Evolutionary conservation across 1,284 basidiomycete genomes (phyloP), one percentile per base, ranked within the genome.

Genomic region (Apiotrichum gracile): DNA sequence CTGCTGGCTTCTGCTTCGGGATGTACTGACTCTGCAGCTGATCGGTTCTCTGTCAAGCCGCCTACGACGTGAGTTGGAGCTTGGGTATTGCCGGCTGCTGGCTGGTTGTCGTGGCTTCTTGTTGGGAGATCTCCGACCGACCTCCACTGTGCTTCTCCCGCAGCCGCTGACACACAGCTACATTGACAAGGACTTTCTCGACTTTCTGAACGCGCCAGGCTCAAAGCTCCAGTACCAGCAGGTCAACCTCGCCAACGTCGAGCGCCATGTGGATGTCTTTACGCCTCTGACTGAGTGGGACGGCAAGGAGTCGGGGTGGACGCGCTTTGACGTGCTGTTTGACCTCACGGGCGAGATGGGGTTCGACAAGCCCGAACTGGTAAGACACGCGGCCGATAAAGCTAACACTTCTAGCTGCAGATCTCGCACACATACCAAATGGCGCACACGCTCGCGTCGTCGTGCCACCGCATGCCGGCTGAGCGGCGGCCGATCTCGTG

Each of bases 11-110:
- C n/a, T n/a, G n/a, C n/a, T n/a, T n/a, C n/a, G n/a, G n/a, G 16
- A 35, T 12, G 38, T 9, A 25, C 13, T 13, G 14, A 25, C 34
- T 25, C 47, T 27, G 85, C 59, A 61, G 87, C 89, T 41, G 90
- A 93, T 76, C 88, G 89, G 69, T 91, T 84, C 73, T 88, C 87
- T 22, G 86, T 92, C 35, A 67, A 76, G 16, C 90, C 90, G 6
- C 81, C 90, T n/a, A 91, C 89, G 49, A 91, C 88, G 85, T 91
- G 69, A 65, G 85, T n/a, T 31, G 31, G 10, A 4, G 16, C 4
- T 10, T 31, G 31, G 12, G 31, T 14, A 31, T n/a, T n/a, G n/a
- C n/a, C n/a, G n/a, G n/a, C n/a, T n/a, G n/a, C n/a, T n/a, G n/a
- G n/a, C n/a, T n/a, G n/a, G n/a, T n/a, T 77, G 26, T 39, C 26